Conservation (phyloP, 2,329 filamentous ascomycete genomes). For the Colletotrichum siamense region DNA sequence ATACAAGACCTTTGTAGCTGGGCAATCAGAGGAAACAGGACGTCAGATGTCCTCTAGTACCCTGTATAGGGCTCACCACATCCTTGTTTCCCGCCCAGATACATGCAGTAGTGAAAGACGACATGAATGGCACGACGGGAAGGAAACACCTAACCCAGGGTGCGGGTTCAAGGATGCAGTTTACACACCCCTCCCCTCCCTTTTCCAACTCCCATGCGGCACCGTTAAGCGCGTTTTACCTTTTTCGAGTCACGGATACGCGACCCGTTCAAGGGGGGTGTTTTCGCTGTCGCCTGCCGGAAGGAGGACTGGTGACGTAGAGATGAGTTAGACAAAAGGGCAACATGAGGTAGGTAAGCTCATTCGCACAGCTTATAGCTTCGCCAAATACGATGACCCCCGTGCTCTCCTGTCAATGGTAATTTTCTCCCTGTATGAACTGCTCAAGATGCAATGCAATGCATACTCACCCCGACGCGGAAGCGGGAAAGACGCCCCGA, state of each 20-base stretch:
- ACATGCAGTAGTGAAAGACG: background rate
- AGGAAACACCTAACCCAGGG: background rate
- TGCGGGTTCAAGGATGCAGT: background rate
- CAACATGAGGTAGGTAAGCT: background rate
- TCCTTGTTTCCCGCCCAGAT: background rate
- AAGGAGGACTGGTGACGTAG: background rate
- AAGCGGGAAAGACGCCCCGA: background rate
- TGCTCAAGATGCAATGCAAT: background rate
- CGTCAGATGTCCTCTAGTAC: background rate
- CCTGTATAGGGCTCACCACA: background rate
- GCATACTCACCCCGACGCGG: background rate
- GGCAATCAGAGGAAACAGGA: background rate
- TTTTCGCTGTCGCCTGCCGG: background rate
- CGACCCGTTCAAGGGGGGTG: background rate
- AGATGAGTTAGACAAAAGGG: background rate
- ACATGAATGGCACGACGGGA: background rate
- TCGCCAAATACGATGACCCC: background rate
- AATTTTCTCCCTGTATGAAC: background rate
- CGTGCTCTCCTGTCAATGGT: background rate
- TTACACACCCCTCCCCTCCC: background rate
- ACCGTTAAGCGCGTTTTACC: background rate
- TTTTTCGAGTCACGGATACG: background rate
- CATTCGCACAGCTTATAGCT: background rate
- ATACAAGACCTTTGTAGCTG: background rate
- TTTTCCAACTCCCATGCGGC: background rate